Evolutionary conservation across 305 asterid species (phyloP).

Genomic region (Fraxinus platypoda): DNA sequence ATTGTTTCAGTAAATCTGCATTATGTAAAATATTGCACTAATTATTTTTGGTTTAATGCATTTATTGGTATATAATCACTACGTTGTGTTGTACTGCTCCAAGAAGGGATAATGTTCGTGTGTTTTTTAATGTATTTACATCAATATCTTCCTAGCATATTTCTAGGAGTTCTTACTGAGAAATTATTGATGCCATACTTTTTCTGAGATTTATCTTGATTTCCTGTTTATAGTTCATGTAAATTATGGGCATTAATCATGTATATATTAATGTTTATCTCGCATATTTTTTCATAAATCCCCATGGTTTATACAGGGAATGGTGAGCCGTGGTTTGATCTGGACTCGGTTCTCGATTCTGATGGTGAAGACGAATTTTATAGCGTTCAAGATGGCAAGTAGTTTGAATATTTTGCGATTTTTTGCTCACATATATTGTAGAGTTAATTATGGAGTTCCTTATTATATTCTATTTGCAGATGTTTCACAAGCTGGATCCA

Average conservation of each 20-base stretch:
- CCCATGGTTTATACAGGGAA: conserved; percentile 44
- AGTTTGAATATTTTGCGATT: neutral
- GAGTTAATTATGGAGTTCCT: neutral
- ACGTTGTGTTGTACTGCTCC: neutral
- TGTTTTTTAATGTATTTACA: neutral
- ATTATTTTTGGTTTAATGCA: neutral
- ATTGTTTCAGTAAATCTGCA: neutral
- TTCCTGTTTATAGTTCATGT: neutral
- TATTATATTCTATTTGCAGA: conserved; percentile 41
- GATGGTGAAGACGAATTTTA: conserved; percentile 79
- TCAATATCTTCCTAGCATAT: neutral
- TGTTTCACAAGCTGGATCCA: conserved; percentile 72
- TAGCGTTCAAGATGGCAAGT: conserved; percentile 83
- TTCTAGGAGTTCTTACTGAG: neutral
- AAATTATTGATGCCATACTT: neutral
- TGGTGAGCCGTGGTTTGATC: conserved; percentile 75
- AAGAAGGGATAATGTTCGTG: neutral
- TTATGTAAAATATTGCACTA: neutral
- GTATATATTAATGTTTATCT: neutral
- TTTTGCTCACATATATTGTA: neutral
- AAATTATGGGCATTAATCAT: neutral
- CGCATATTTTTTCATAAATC: neutral
- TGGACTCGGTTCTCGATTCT: conserved; percentile 61
- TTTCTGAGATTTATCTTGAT: neutral
- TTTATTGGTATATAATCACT: neutral